Evolutionary conservation across 148 eudicot genomes (phyloP).

Genomic region (Gaultheria prostrata): DNA sequence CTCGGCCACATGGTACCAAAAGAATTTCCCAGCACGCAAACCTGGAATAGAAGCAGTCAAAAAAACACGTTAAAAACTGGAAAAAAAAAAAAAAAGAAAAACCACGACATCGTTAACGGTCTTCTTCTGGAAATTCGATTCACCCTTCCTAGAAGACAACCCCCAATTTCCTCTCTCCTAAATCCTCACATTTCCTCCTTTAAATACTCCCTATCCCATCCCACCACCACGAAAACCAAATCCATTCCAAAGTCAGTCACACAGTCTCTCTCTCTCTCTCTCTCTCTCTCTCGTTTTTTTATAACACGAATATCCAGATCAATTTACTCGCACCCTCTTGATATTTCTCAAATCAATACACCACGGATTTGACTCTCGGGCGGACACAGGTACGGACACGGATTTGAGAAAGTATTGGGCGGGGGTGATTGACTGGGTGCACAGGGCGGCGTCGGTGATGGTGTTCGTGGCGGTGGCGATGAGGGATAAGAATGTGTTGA

Average conservation of each 20-base stretch:
- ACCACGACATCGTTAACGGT: no score
- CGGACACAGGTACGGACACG: neutral
- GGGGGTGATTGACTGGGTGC: slow-evolving; percentile 23
- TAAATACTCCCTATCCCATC: neutral
- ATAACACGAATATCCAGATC: no score
- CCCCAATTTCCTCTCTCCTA: neutral
- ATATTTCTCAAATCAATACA: neutral
- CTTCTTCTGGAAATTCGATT: neutral
- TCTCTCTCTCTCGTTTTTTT: no score
- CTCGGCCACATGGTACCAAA: no score
- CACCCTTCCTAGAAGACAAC: neutral
- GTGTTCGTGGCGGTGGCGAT: slow-evolving; percentile 37
- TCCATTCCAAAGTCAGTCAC: no score
- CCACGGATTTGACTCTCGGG: slow-evolving; percentile 28
- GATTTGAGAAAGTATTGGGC: slow-evolving; percentile 23
- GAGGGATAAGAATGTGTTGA: slow-evolving; percentile 32
- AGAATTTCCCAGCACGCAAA: no score
- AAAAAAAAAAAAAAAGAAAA: no score
- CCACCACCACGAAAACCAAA: no score
- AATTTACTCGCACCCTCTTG: neutral
- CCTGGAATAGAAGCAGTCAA: neutral
- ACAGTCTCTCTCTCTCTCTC: no score
- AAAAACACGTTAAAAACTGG: neutral
- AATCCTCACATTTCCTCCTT: neutral
- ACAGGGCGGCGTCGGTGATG: slow-evolving; percentile 26